Percentiles rank a stretch among this genome's conserved stretches.
These are phyloP conservation scores for Fusarium subtropicale DNA, from an alignment of 2,329 filamentous ascomycete species.

Conservation along the genomic window DNA sequence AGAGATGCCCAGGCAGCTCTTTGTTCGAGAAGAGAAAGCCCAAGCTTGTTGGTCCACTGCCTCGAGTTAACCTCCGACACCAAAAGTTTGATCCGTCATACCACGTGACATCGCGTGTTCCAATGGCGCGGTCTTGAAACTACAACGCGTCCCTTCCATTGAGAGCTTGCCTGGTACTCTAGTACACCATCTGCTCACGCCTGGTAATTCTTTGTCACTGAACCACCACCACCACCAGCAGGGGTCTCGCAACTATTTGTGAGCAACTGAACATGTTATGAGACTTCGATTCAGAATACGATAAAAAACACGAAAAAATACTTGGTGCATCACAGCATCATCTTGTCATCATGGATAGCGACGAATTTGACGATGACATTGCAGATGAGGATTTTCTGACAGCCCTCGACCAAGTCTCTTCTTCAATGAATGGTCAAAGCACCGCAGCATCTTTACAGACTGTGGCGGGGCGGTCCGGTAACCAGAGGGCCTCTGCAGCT, in stretches of 20 bases:
- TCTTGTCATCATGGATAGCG: slow-evolving; percentile 60
- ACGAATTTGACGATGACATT: slow-evolving; percentile 73
- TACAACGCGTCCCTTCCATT: slow-evolving; percentile 25
- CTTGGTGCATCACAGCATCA: slow-evolving; percentile 1
- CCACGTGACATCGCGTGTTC: slow-evolving; percentile 47
- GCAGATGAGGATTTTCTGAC: slow-evolving; percentile 74
- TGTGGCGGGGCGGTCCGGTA: background rate
- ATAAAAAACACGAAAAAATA: background rate
- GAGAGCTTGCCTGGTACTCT: background rate
- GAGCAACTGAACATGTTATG: slow-evolving; percentile 20
- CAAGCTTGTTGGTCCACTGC: background rate
- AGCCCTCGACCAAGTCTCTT: slow-evolving; percentile 65
- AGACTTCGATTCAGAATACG: background rate
- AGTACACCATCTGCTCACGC: background rate
- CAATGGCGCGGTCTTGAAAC: slow-evolving; percentile 4
- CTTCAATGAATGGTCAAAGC: slow-evolving; percentile 43
- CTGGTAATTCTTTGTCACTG: background rate
- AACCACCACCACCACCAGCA: background rate
- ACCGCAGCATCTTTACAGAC: slow-evolving; percentile 11
- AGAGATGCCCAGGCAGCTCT: background rate
- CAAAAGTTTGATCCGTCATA: background rate
- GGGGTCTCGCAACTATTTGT: background rate
- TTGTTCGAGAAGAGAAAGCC: background rate
- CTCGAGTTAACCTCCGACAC: background rate
- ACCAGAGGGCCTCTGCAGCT: slow-evolving; percentile 21